phyloP scores from a whole-genome alignment of 768 basidiomycete genomes.

The Filobasidium floriforme region DNA sequence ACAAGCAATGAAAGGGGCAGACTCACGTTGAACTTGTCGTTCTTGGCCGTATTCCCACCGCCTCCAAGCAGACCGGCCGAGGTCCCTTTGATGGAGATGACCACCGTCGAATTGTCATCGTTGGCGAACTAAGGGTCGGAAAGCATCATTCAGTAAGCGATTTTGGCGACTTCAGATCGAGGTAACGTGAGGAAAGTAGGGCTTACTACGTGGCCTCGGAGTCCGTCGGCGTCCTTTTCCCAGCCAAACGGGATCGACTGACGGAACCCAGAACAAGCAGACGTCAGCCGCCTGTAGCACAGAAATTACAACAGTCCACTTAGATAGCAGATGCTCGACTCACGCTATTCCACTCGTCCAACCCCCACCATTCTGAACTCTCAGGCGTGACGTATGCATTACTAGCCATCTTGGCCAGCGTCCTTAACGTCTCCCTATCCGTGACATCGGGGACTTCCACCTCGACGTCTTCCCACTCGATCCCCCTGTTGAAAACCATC shows the following conservation, averaged over 20 bases:
- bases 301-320: neutral
- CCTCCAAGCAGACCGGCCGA: slow-evolving; percentile 64
- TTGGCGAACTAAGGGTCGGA: slow-evolving; percentile 37
- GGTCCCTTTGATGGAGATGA: slow-evolving; percentile 90
- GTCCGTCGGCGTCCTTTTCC: slow-evolving; percentile 79
- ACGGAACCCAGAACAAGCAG: neutral
- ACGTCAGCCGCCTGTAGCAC: no score
- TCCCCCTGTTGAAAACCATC: neutral
- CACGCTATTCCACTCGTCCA: slow-evolving; percentile 60
- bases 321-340: slow-evolving; percentile 24
- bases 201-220: slow-evolving; percentile 85
- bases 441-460: slow-evolving; percentile 64
- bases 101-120: slow-evolving; percentile 63
- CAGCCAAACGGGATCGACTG: slow-evolving; percentile 76
- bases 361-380: slow-evolving; percentile 60
- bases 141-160: neutral
- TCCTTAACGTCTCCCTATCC: slow-evolving; percentile 62
- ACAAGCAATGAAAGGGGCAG: no score
- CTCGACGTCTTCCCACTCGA: slow-evolving; percentile 60
- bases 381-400: slow-evolving; percentile 66
- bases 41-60: slow-evolving; percentile 71
- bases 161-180: slow-evolving; percentile 45
- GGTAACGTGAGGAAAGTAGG: slow-evolving; percentile 36
- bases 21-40: slow-evolving; percentile 72
- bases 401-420: slow-evolving; percentile 79